Percentiles rank a stretch among this genome's conserved stretches.
Evolutionary conservation across 192 early-diverging fungal genomes (phyloP).

Genomic region (Globomyces pollinis-pini): DNA sequence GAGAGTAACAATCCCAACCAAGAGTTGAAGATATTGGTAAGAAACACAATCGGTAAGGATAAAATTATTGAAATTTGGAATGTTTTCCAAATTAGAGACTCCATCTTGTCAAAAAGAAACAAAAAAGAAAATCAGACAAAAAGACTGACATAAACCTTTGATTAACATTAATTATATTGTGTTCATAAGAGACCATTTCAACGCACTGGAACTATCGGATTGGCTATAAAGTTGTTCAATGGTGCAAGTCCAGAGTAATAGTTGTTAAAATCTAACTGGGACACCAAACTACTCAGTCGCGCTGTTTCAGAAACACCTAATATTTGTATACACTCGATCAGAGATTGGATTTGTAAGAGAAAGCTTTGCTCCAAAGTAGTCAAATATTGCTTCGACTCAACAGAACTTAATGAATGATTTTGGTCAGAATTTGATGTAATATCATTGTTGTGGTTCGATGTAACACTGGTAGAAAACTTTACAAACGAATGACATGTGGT

Average conservation of each 20-base stretch:
- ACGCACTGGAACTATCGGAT: neutral
- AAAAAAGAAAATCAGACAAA: too few relatives aligned
- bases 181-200: too few relatives aligned
- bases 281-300: neutral
- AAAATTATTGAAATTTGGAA: too few relatives aligned
- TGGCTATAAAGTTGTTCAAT: neutral
- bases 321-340: slow-evolving; percentile 7
- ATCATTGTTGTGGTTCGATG: neutral
- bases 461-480: slow-evolving; percentile 28
- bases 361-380: slow-evolving; percentile 3
- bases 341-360: slow-evolving; percentile 8
- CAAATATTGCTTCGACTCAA: neutral
- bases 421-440: neutral
- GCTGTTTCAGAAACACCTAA: neutral
- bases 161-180: too few relatives aligned
- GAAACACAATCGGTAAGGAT: too few relatives aligned
- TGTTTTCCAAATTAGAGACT: too few relatives aligned
- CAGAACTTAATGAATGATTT: neutral
- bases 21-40: too few relatives aligned
- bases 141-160: too few relatives aligned
- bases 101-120: too few relatives aligned
- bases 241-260: neutral
- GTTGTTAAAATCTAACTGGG: slow-evolving; percentile 5
- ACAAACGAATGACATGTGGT: slow-evolving; percentile 15
- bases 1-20: too few relatives aligned